phyloP scores from a whole-genome alignment of 2,329 filamentous ascomycete genomes.

The Ophiostoma pallidulum region DNA sequence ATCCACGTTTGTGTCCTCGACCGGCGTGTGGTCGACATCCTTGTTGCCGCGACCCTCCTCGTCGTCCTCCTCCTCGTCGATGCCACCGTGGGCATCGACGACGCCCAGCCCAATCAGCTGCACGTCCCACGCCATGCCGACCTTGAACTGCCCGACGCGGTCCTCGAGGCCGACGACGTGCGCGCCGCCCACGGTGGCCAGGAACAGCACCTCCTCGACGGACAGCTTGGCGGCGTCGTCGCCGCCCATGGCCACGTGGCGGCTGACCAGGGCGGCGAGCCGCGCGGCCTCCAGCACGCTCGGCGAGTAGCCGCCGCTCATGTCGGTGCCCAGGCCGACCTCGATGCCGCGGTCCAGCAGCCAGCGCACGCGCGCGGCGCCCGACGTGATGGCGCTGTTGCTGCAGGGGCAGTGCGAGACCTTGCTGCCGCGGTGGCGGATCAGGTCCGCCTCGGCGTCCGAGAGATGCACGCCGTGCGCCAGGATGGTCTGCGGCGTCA shows the following conservation, averaged over 20 bases:
- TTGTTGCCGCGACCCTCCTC: not conserved
- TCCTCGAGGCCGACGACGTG: constrained; percentile 64
- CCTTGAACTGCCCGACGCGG: constrained; percentile 69
- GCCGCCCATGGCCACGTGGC: constrained; percentile 54
- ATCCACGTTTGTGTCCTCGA: constrained; percentile 59
- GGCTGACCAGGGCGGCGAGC: constrained; percentile 68
- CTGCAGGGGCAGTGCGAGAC: constrained; percentile 81
- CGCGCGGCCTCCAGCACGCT: constrained; percentile 75
- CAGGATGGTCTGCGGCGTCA: constrained; percentile 66
- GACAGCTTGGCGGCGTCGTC: constrained; percentile 55
- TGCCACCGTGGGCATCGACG: constrained; percentile 34
- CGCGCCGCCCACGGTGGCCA: constrained; percentile 84
- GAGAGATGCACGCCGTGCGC: constrained; percentile 76
- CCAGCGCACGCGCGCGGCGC: constrained; percentile 64
- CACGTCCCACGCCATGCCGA: constrained; percentile 85
- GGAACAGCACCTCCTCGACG: constrained; percentile 78
- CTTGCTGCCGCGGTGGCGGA: constrained; percentile 52
- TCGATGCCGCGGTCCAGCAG: constrained; percentile 65
- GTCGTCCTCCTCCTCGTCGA: constrained; percentile 15
- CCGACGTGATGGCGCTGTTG: constrained; percentile 74
- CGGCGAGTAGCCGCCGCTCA: constrained; percentile 77
- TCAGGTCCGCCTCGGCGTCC: constrained; percentile 53
- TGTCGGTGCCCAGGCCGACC: constrained; percentile 83
- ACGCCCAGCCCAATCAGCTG: constrained; percentile 62
- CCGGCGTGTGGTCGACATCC: constrained; percentile 4